These are phyloP conservation scores for Narthecium ossifragum DNA, from an alignment of 106 monocot species.

Conservation along the genomic window DNA sequence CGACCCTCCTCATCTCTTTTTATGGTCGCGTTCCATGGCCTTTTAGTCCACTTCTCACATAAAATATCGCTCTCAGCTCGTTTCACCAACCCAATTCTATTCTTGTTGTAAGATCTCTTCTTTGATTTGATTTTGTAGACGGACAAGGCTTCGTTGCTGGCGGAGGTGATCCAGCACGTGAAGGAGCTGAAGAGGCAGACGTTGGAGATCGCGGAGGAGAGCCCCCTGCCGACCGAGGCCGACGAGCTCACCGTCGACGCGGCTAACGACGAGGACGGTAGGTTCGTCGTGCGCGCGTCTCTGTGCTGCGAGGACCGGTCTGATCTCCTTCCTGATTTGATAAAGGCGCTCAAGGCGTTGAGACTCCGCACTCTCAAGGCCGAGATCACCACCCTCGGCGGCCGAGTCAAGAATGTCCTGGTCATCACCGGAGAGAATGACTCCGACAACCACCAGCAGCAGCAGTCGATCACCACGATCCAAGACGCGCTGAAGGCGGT, in stretches of 20 bases:
- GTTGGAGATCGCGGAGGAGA: conserved; percentile 67
- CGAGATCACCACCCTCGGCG: conserved; percentile 85
- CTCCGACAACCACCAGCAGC: conserved; percentile 2
- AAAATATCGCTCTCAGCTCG: too few relatives aligned
- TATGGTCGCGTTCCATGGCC: background rate
- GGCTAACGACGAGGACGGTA: conserved; percentile 55
- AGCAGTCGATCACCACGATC: conserved; percentile 36
- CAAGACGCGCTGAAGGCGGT: conserved; percentile 70
- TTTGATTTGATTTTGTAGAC: conserved; percentile 31
- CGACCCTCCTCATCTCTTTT: background rate
- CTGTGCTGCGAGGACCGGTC: conserved; percentile 80
- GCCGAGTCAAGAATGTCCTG: conserved; percentile 72
- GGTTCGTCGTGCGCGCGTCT: conserved; percentile 54
- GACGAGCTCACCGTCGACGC: conserved; percentile 87
- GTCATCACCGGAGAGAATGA: conserved; percentile 44
- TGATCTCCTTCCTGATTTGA: conserved; percentile 77
- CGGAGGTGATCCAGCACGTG: conserved; percentile 90
- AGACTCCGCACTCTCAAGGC: conserved; percentile 61
- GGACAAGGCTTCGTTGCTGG: conserved; percentile 87
- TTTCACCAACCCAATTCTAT: too few relatives aligned
- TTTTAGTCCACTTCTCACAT: too few relatives aligned
- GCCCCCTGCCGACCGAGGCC: conserved; percentile 59
- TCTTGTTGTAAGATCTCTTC: too few relatives aligned
- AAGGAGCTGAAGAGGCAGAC: conserved; percentile 89
- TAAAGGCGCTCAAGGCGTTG: conserved; percentile 64